A percentile compares a stretch with the other conserved stretches of the same genome.
These are phyloP conservation scores for Rhizophora mangle DNA, from an alignment of 345 rosid genomes.

Conservation along the genomic window DNA sequence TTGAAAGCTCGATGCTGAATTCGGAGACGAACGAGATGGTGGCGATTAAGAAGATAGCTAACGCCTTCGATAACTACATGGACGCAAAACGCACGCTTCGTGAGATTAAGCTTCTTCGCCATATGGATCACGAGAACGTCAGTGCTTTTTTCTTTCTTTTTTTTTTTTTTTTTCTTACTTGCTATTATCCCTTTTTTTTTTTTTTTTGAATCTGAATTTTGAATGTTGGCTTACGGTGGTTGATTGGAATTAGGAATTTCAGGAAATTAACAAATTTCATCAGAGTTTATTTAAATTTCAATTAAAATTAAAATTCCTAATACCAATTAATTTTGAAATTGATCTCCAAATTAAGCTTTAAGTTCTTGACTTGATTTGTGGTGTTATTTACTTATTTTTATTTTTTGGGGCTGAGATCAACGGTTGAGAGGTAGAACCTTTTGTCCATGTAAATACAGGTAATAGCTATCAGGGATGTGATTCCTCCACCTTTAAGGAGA, in stretches of 20 bases:
- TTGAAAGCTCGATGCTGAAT: conserved; percentile 79
- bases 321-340: background rate
- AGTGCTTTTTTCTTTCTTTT: conserved; percentile 7
- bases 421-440: background rate
- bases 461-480: conserved; percentile 69
- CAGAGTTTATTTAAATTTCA: too few species aligned
- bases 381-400: background rate
- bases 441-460: conserved; percentile 50
- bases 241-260: too few species aligned
- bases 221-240: too few species aligned
- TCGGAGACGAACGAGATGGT: conserved; percentile 88
- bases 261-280: too few species aligned
- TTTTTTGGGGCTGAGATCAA: background rate
- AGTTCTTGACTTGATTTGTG: background rate
- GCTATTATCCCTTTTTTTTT: background rate
- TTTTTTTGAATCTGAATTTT: too few species aligned
- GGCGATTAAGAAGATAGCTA: conserved; percentile 96
- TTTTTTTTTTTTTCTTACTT: background rate
- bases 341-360: background rate
- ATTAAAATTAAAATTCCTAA: too few species aligned
- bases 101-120: conserved; percentile 92
- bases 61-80: conserved; percentile 92
- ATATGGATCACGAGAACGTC: conserved; percentile 96
- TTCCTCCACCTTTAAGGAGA: conserved; percentile 84
- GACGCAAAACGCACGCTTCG: conserved; percentile 99